Evolutionary conservation across 2,329 filamentous ascomycete genomes (phyloP), one percentile per base, ranked within the genome.

Genomic region (Colletotrichum liriopes): DNA sequence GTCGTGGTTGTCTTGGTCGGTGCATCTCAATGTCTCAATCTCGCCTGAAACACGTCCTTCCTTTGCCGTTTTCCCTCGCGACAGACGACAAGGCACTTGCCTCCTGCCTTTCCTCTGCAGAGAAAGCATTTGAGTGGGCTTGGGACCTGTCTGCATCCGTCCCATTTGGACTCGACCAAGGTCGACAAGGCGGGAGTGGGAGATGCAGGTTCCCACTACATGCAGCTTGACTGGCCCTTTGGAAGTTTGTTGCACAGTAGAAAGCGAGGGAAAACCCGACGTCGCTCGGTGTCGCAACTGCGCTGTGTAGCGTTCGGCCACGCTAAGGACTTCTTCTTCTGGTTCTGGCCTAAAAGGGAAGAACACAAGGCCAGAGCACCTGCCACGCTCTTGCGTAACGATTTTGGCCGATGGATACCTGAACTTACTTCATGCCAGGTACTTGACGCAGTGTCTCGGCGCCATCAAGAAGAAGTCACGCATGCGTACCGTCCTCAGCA

Each of bases 1-100:
- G 56, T 65, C 51, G 32, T 60, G 54, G 23, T 39, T 58, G 47
- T 65, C 26, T 54, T 54, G 45, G 65, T 47, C 11, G 56, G 56
- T 67, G 68, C 64, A 35, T 49, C 39, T 60, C 32, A 43, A 29
- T 64, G 65, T 69, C 69, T 68, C 69, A 64, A 69, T 26, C 37
- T 49, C 54, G 45, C 54, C 65, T 64, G 65, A 72, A 72, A 70
- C 65, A 69, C 51, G 39, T 23, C 16, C 14, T 41, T 37, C 61
- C 45, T 45, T 60, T 37, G 37, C 37, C 49, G 47, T 64, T 54
- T 64, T 45, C 26, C 55, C 49, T 58, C 20, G 59, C 37, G 49
- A 55, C 49, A 12, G 37, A 32, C 49, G 49, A 26, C 35, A 41
- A 62, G 29, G 43, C 26, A 51, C 20, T 47, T 54, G 52, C 35